phyloP scores from a whole-genome alignment of 2,329 filamentous ascomycete genomes.

The Chrysoporthe deuterocubensis region DNA sequence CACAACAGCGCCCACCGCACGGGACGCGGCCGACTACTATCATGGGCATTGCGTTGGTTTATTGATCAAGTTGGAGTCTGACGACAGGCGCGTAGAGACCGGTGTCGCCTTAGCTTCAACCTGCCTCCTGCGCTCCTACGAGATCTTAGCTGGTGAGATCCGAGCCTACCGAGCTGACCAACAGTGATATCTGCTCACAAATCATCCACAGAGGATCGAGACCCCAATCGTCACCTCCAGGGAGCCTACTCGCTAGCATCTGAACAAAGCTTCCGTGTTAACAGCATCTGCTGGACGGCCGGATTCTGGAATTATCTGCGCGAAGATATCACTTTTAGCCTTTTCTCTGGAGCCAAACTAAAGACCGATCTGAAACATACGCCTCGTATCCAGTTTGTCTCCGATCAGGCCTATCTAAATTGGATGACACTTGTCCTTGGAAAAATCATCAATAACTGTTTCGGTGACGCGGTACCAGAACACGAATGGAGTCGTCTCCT shows the following conservation, averaged over 20 bases:
- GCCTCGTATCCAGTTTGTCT: slow-evolving; percentile 19
- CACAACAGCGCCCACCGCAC: slow-evolving; percentile 36
- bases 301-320: slow-evolving; percentile 57
- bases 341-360: slow-evolving; percentile 46
- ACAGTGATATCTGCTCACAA: background rate
- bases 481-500: slow-evolving; percentile 33
- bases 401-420: slow-evolving; percentile 44
- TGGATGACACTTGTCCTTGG: slow-evolving; percentile 48
- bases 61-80: background rate
- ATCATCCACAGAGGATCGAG: slow-evolving; percentile 39
- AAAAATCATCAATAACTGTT: slow-evolving; percentile 46
- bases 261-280: slow-evolving; percentile 25
- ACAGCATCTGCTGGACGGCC: slow-evolving; percentile 40
- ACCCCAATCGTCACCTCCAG: slow-evolving; percentile 50
- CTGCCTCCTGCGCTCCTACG: slow-evolving; percentile 53
- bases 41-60: slow-evolving; percentile 41
- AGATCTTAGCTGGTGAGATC: slow-evolving; percentile 48
- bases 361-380: slow-evolving; percentile 44
- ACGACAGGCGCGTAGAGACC: slow-evolving; percentile 39
- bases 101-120: slow-evolving; percentile 50
- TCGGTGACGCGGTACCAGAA: slow-evolving; percentile 30
- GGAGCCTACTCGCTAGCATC: slow-evolving; percentile 51
- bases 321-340: slow-evolving; percentile 58
- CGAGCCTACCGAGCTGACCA: too few species aligned
- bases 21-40: slow-evolving; percentile 42